Percentiles rank a stretch among this genome's conserved stretches.
These are phyloP conservation scores for Penicillium lagena DNA, from an alignment of 495 filamentous ascomycete species.

Conservation along the genomic window DNA sequence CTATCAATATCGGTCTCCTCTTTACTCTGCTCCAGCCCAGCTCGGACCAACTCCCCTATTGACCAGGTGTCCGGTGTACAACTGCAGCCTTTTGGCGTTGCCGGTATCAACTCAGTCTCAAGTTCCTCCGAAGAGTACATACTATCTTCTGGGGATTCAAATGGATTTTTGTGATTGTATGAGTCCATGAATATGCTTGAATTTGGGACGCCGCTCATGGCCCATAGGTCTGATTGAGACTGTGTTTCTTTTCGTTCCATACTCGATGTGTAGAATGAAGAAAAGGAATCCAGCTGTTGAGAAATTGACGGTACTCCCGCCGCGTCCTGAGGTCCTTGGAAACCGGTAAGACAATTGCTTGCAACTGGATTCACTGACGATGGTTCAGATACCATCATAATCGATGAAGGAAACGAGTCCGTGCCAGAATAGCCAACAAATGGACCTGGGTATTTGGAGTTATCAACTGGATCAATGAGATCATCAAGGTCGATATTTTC, in stretches of 20 bases:
- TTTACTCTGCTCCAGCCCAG: slow-evolving; percentile 4
- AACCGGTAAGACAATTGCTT: too few relatives aligned
- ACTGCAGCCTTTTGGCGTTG: background rate
- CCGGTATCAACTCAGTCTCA: background rate
- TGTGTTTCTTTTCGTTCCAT: background rate
- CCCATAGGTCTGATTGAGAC: background rate
- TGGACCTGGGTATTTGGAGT: too few relatives aligned
- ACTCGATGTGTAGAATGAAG: background rate
- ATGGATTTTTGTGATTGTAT: background rate
- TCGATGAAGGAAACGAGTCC: background rate
- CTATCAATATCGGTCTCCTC: slow-evolving; percentile 17
- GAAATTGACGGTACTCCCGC: background rate
- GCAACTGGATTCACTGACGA: background rate
- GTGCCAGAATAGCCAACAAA: too few relatives aligned
- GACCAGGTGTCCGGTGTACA: slow-evolving; percentile 5
- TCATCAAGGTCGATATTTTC: slow-evolving; percentile 10
- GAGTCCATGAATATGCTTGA: background rate
- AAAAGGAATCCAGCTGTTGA: background rate
- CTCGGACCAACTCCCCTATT: slow-evolving; percentile 6
- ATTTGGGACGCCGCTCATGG: background rate
- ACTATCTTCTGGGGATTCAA: slow-evolving; percentile 4
- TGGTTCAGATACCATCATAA: background rate
- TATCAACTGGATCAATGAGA: too few relatives aligned
- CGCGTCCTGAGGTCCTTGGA: background rate
- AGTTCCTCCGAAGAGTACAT: slow-evolving; percentile 1